Percentiles rank a stretch among this genome's conserved stretches.
Evolutionary conservation across 2,329 filamentous ascomycete species (phyloP).

Genomic region (Exophiala spinifera): DNA sequence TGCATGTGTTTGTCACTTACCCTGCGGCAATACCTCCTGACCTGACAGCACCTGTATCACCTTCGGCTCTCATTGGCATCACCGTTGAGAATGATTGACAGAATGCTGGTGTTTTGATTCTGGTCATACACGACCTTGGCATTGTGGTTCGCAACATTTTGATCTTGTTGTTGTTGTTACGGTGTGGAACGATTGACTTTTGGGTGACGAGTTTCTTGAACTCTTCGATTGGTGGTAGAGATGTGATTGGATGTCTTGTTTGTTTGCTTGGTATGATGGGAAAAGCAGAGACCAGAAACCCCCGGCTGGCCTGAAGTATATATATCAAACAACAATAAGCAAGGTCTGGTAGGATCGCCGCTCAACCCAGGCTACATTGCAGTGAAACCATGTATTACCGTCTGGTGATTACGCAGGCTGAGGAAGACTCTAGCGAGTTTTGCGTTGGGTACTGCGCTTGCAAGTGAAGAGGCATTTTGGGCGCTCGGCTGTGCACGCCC

Average conservation of each 20-base stretch:
- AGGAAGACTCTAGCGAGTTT: neutral
- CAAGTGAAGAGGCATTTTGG: neutral
- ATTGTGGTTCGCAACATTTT: constrained; percentile 24
- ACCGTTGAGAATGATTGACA: constrained; percentile 21
- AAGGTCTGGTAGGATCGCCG: neutral
- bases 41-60: constrained; percentile 19
- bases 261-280: constrained; percentile 2
- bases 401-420: neutral
- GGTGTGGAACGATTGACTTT: neutral
- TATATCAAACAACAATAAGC: neutral
- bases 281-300: neutral
- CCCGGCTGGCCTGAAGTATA: neutral
- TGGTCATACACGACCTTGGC: constrained; percentile 18
- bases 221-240: constrained; percentile 6
- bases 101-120: constrained; percentile 24
- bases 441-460: neutral
- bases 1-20: constrained; percentile 8
- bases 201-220: constrained; percentile 6
- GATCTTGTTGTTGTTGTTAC: neutral
- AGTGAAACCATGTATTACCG: neutral
- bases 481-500: neutral
- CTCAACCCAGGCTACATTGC: neutral
- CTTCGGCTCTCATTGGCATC: constrained; percentile 15
- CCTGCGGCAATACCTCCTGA: constrained; percentile 17
- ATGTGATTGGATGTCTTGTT: constrained; percentile 1